Conservation (phyloP, 805 yeast genomes). For the Grigorovia yakushimaensis region DNA sequence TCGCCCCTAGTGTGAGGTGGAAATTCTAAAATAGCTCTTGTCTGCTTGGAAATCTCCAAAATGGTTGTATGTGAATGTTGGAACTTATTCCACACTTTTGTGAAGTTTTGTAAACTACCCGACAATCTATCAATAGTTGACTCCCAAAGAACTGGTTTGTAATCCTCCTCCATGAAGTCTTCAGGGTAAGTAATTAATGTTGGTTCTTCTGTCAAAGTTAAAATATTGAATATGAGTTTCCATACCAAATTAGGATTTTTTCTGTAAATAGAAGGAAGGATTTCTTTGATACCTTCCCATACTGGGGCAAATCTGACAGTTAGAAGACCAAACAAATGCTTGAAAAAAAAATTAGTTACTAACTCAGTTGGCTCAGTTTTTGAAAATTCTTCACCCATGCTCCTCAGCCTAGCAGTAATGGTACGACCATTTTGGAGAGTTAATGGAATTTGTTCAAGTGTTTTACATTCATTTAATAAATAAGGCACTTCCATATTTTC, state of each 20-base stretch:
- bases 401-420: slow-evolving; percentile 57
- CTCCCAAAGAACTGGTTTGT: slow-evolving; percentile 27
- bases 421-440: slow-evolving; percentile 66
- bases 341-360: slow-evolving; percentile 24
- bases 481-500: slow-evolving; percentile 29
- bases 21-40: slow-evolving; percentile 31
- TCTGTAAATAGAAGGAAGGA: slow-evolving; percentile 38
- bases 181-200: slow-evolving; percentile 14
- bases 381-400: slow-evolving; percentile 38
- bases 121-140: slow-evolving; percentile 39
- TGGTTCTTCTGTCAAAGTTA: slow-evolving; percentile 16
- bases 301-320: slow-evolving; percentile 73
- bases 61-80: slow-evolving; percentile 30
- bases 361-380: slow-evolving; percentile 20
- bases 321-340: slow-evolving; percentile 58
- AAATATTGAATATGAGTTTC: slow-evolving; percentile 37
- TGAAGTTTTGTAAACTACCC: slow-evolving; percentile 30
- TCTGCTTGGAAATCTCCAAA: slow-evolving; percentile 28
- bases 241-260: slow-evolving; percentile 43
- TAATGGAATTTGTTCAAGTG: slow-evolving; percentile 66
- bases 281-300: slow-evolving; percentile 68
- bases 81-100: slow-evolving; percentile 28
- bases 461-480: slow-evolving; percentile 39
- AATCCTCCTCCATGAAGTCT: slow-evolving; percentile 6
- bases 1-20: slow-evolving; percentile 45